Base-by-base conservation (phyloP, 1,284 basidiomycete genomes). In the Ustilago bromivora region DNA sequence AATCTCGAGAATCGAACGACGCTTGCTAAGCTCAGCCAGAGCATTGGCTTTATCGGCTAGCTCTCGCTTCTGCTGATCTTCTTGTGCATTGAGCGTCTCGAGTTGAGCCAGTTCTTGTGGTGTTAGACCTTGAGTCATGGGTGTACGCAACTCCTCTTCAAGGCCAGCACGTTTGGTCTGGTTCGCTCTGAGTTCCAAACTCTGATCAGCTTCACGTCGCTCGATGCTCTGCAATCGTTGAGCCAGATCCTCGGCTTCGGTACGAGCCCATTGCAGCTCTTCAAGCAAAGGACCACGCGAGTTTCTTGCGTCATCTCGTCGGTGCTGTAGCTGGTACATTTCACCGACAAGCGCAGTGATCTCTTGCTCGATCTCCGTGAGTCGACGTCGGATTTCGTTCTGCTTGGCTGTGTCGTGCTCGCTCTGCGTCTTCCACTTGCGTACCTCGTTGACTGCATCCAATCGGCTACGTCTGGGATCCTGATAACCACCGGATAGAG, bases 401-500 rank as follows among this genome's bases (percentile, higher is more conserved):
- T 92, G 90, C 46, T 91, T 89, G 36, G 88, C 88, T 1, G 90
- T 89, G 74, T 94, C 92, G 1, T 89, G 88, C 43, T 93, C 91
- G 76, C 90, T 92, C 81, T 92, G 93, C 2, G 88, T 87, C 53
- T 91, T 89, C 94, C 95, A 98, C 7, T 88, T 89, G 76, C 91
- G 91, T 52, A 96, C 91, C 52, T 88, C 89, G 80, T 92, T 92
- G 85, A 96, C 92, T 0, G 91, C 92, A 82, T 98, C 96, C 49
- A 99, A 91, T 11, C 96, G 91, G 6, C 94, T 96, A 47, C 94
- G 90, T 7, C 93, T 91, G 28, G 95, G 89, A 86, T 99, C 96
- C 86, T 98, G 94, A 87, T 93, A 99, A 3, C 97, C 97, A 78
- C 97, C 97, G 0, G 95, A 97, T 46, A 99, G 88, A 0, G 96